phyloP scores from a whole-genome alignment of 331 rosid genomes.

The Quercus lobata region DNA sequence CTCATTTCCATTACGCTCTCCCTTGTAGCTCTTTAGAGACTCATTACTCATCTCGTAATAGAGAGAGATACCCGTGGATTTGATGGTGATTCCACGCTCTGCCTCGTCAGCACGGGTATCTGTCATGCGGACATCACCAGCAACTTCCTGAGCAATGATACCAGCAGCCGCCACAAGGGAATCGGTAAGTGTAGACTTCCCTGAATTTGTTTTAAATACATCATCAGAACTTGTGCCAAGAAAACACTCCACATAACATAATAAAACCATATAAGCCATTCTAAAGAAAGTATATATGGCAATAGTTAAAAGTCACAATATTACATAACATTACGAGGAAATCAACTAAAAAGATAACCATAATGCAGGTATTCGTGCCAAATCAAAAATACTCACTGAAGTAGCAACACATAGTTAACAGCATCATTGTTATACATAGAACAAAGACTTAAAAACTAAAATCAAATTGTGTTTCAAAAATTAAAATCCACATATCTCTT shows the following conservation, averaged over 20 bases:
- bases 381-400: no score
- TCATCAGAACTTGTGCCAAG: background rate
- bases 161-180: slow-evolving; percentile 96
- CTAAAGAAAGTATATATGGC: no score
- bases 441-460: background rate
- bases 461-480: background rate
- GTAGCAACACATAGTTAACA: background rate
- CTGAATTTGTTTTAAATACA: slow-evolving; percentile 24
- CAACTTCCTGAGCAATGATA: slow-evolving; percentile 77
- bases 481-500: background rate
- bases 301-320: no score
- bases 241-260: background rate
- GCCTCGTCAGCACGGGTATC: slow-evolving; percentile 92
- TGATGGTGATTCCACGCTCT: slow-evolving; percentile 89
- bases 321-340: no score
- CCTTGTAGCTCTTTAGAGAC: slow-evolving; percentile 49
- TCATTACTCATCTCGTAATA: slow-evolving; percentile 75
- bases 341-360: no score
- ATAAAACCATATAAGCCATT: background rate
- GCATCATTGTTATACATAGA: background rate
- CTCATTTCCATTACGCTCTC: slow-evolving; percentile 74
- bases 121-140: slow-evolving; percentile 91
- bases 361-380: no score
- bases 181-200: slow-evolving; percentile 72
- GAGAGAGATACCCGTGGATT: slow-evolving; percentile 85